Base-by-base conservation (phyloP, 345 rosid species). In the Rhodomyrtus tomentosa region DNA sequence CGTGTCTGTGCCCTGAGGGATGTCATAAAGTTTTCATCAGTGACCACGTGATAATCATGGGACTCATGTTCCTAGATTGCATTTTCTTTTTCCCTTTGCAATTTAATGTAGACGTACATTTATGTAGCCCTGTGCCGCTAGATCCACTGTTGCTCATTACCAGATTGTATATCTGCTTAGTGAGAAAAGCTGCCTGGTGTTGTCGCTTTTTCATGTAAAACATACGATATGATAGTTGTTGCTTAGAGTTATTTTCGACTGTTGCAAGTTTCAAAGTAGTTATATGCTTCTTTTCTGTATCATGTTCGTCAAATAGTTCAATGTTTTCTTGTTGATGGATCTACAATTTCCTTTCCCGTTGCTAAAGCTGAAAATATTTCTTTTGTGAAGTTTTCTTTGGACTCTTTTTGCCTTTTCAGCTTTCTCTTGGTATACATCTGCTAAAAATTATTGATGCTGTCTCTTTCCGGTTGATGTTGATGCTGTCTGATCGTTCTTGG, bases 1-100 rank as follows among this genome's bases (percentile, higher is more conserved):
- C 68, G 89, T 90, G 59, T 88, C 96, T 18, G 74, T 91, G 89
- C 90, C 91, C n/a, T 93, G 85, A 83, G 86, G 89, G 80, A 91
- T 74, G 85, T 74, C 73, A 11, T 54, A 85, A 81, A 50, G 18
- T 22, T n/a, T 49, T 82, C 49, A 20, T 74, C 81, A 79, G 48
- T 68, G 20, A 56, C 62, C 62, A 56, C 16, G 32, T n/a, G 62
- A 59, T 36, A 36, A 36, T 68, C 76, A 68, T 7, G 76, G 76
- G 76, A 68, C 76, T 68, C 7, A 32, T 8, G 76, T 18, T 68
- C 76, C 45, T 68, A 68, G 76, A 32, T 68, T 32, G 42, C 45
- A 3, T 32, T 7, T 32, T 32, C 3, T 50, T 50, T 50, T 59
- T 27, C n/a, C n/a, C n/a, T 15, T 32, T 68, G 42, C 76, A 18